These are phyloP conservation scores for Knufia fluminis DNA, from an alignment of 2,329 filamentous ascomycete genomes.

Conservation along the genomic window DNA sequence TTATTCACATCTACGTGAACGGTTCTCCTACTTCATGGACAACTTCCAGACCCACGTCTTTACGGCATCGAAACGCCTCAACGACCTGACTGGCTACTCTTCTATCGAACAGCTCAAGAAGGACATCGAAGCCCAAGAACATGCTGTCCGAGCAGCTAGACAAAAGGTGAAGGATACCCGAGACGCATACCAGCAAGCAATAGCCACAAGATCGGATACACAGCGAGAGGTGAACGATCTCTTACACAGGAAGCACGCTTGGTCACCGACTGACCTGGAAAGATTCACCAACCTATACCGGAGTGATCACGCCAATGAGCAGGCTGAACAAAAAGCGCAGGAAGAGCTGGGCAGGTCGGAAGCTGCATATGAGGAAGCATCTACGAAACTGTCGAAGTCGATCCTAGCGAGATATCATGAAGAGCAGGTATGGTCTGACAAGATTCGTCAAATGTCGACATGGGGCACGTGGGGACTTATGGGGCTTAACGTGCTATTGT, in stretches of 20 bases:
- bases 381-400: slow-evolving; percentile 64
- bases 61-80: slow-evolving; percentile 76
- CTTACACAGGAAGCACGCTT: slow-evolving; percentile 86
- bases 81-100: slow-evolving; percentile 88
- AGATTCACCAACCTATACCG: slow-evolving; percentile 89
- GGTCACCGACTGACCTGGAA: slow-evolving; percentile 79
- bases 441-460: slow-evolving; percentile 89
- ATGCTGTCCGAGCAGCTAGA: slow-evolving; percentile 47
- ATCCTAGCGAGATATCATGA: slow-evolving; percentile 93
- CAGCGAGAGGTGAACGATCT: slow-evolving; percentile 94
- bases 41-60: slow-evolving; percentile 76
- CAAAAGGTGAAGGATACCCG: slow-evolving; percentile 61
- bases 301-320: slow-evolving; percentile 86
- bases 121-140: slow-evolving; percentile 61
- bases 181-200: slow-evolving; percentile 69
- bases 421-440: slow-evolving; percentile 98
- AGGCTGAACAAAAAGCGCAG: slow-evolving; percentile 64
- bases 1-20: slow-evolving; percentile 47
- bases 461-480: slow-evolving; percentile 98
- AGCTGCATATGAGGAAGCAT: slow-evolving; percentile 66
- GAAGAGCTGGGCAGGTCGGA: slow-evolving; percentile 67
- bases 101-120: slow-evolving; percentile 78
- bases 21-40: slow-evolving; percentile 72
- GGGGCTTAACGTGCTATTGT: slow-evolving; percentile 87
- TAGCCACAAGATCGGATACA: slow-evolving; percentile 71